Evolutionary conservation across 2,329 filamentous ascomycete genomes (phyloP), one percentile per base, ranked within the genome.

Genomic region (Akanthomyces lecanii): DNA sequence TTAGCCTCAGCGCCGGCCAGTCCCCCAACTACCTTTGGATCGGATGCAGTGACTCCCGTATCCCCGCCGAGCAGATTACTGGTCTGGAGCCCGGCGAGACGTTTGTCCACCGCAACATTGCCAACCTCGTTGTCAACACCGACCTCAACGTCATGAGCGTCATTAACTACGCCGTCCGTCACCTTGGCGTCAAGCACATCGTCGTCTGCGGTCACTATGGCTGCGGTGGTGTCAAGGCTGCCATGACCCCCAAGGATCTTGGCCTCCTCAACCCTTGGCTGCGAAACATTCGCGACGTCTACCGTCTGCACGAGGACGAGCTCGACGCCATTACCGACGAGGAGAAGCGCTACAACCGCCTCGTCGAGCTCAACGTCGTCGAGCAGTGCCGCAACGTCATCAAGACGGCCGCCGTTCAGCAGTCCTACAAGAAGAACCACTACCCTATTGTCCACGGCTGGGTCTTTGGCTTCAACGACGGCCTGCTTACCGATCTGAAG

Each of bases 91-190:
- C 92, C n/a, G 92, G 92, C 69, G 91, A 97, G 77, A 89, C 94
- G 70, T 97, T 97, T 76, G 89, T 96, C 68, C 92, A 96, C 82
- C 90, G 93, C 77, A 97, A 97, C 73, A 96, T 97, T 75, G 92
- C 92, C 78, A 97, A 97, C 81, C 83, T 96, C 67, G 83, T 96
- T 63, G 86, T 87, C 77, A 86, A 88, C 72, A 88, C 86, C 66
- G 93, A 97, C 73, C 83, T 96, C 71, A 92, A 88, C 75, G 86
- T 88, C 56, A 87, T 91, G 74, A 85, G 85, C 73, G 92, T 96
- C 70, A 91, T 97, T 76, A 88, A 95, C 73, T 97, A 92, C 74
- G 90, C 92, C 67, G 91, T 97, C 67, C 81, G 84, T 69, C 87
- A 94, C 75, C 83, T 97, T 47, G 83, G 90, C 73, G 89, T 92